Base-by-base conservation (phyloP, 2,329 filamentous ascomycete genomes). In the Claviceps pusilla region DNA sequence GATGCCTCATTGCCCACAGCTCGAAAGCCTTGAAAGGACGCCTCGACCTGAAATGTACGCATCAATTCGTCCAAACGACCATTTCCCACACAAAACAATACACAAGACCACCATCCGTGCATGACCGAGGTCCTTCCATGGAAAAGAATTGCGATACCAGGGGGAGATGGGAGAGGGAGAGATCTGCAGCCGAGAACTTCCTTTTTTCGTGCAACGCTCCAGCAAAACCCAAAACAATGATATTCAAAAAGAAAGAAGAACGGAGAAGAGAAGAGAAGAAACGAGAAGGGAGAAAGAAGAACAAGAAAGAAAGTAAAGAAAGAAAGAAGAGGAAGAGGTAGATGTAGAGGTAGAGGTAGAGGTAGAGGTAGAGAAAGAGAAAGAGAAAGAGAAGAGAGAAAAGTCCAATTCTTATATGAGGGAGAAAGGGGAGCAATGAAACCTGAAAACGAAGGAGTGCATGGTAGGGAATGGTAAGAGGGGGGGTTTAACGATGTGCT, bases 191-290 rank as follows among this genome's bases (percentile, higher is more conserved):
- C 43, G 9, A 19, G 37, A 29, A 33, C 51, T 55, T 55, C 47
- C 19, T 19, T 19, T 19, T 55, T 52, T 33, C 39, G 50, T 49
- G 39, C 16, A 50, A 50, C 50, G 50, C 50, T 55, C 37, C 33
- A 39, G 31, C 19, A 19, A 19, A 39, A 52, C 49, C 48, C 55
- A 43, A 51, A 52, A 45, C 37, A 14, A 53, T 49, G 51, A 50
- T 51, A 56, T 49, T 45, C 51, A 51, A 56, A 51, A 56, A 39
- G 39, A 49, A 28, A n/a, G 9, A 41, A 9, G 31, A 9, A 9
- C 5, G 31, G 14, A 14, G 9, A 16, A n/a, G 19, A 11, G 19
- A 24, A 37, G 35, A 11, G 11, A 37, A 11, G 11, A 48, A 43
- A 53, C 10, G 16, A 43, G 16, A 43, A 43, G 41, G 41, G 1